These are phyloP conservation scores for Calophaca sinica DNA, from an alignment of 306 rosid species.

Conservation along the genomic window DNA sequence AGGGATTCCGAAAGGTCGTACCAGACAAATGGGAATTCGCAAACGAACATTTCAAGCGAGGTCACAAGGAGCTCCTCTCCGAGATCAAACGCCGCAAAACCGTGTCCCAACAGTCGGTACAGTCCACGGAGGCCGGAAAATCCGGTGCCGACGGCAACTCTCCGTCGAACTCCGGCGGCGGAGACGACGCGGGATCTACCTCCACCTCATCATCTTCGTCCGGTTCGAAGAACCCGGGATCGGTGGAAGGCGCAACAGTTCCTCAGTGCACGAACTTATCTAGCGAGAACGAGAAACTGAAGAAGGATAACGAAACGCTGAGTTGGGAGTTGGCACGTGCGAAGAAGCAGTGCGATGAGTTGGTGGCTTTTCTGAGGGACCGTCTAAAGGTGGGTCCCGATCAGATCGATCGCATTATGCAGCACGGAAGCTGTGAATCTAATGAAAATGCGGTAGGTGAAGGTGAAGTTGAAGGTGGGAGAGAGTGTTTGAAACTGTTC, in stretches of 20 bases:
- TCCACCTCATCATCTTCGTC: constrained; percentile 61
- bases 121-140: constrained; percentile 29
- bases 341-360: constrained; percentile 81
- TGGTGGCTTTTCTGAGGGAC: constrained; percentile 60
- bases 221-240: constrained; percentile 76
- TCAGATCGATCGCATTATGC: constrained; percentile 64
- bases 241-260: constrained; percentile 55
- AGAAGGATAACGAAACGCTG: constrained; percentile 72
- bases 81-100: constrained; percentile 82
- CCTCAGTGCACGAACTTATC: constrained; percentile 56
- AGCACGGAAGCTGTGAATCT: constrained; percentile 50
- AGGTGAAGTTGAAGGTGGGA: constrained; percentile 34
- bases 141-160: constrained; percentile 45
- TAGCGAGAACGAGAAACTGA: constrained; percentile 79
- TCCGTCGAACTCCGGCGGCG: constrained; percentile 77
- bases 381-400: constrained; percentile 73
- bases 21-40: constrained; percentile 99
- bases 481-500: constrained; percentile 74
- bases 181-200: constrained; percentile 74
- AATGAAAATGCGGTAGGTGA: constrained; percentile 35
- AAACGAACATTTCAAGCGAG: constrained; percentile 80
- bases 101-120: constrained; percentile 11
- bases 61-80: constrained; percentile 66
- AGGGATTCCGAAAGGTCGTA: constrained; percentile 88
- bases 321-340: constrained; percentile 71